Evolutionary conservation across 805 yeast genomes (phyloP), one percentile per base, ranked within the genome.

Genomic region (Yamadazyma takamatsuzukensis): DNA sequence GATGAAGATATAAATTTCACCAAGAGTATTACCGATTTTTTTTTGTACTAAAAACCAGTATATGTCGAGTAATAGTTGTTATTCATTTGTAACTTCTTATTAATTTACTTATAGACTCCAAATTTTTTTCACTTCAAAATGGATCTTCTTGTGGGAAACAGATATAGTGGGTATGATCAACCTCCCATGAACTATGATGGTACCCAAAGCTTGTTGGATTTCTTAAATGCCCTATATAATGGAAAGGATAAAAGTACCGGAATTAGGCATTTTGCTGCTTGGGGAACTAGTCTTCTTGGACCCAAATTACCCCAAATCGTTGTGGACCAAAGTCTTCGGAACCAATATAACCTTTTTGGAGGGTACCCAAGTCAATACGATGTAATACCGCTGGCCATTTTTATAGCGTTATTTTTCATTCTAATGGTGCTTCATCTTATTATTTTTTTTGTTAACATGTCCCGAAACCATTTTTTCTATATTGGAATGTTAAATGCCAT

Each of bases 381-480:
- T 53, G 51, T 65, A 9, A 85, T 76, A 2, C 88, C 88, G 3
- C 60, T 72, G 35, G 74, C 75, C 2, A 53, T 82, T 0, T 80
- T 81, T 43, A 49, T 69, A 3, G 83, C 72, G 0, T 56, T 73
- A 1, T 82, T 77, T 41, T 52, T 60, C 10, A 38, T 80, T 4
- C 44, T 82, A 21, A 45, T 62, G 27, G n/a, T 75, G 2, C 68
- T 68, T 0, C 80, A 78, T 43, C 32, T 64, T 4, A 43, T 40
- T 16, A 61, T 82, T 11, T 80, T 76, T 47, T 18, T 53, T 6
- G 54, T 67, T 24, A 77, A 83, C 53, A 51, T 44, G 32, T 40
- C 60, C 4, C 59, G 83, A 45, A 80, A 80, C 2, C 89, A 83
- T 54, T 62, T 67, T 41, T 82, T 83, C 50, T 71, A 69, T 62